Evolutionary conservation across 352 stramenopile species (phyloP).

Genomic region (Plasmopara halstedii): DNA sequence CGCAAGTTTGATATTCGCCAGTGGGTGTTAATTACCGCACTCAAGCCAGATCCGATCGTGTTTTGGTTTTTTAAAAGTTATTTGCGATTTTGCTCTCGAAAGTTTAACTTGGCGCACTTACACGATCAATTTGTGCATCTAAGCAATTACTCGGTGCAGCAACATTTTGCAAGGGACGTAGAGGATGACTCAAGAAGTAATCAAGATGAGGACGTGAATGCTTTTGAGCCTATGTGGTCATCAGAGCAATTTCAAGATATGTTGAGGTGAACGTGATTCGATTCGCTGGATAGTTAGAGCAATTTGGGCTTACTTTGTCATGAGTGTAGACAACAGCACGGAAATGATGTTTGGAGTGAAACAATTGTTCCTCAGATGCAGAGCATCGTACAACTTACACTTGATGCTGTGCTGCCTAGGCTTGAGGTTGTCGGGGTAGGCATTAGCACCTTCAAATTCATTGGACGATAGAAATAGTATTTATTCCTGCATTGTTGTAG

Average conservation of each 20-base stretch:
- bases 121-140: constrained; percentile 63
- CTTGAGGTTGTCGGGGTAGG: constrained; percentile 47
- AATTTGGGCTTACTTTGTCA: too few relatives aligned
- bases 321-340: constrained; percentile 22
- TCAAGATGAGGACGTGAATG: neutral
- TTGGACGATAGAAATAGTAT: neutral
- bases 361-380: constrained; percentile 55
- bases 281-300: too few relatives aligned
- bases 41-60: constrained; percentile 35
- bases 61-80: constrained; percentile 75
- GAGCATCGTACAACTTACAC: constrained; percentile 22
- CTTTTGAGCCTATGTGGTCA: constrained; percentile 53
- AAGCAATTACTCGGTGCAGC: constrained; percentile 84
- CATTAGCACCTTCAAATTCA: neutral
- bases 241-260: constrained; percentile 30
- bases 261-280: constrained; percentile 38
- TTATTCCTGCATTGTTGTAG: constrained; percentile 17
- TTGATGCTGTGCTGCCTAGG: constrained; percentile 35
- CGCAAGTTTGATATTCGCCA: constrained; percentile 85
- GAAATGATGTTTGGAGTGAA: constrained; percentile 40
- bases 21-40: constrained; percentile 71
- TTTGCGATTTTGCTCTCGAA: constrained; percentile 58
- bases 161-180: constrained; percentile 22
- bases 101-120: constrained; percentile 38
- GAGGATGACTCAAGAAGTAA: neutral